phyloP scores from a whole-genome alignment of 495 filamentous ascomycete species.

The Tuber indicum region DNA sequence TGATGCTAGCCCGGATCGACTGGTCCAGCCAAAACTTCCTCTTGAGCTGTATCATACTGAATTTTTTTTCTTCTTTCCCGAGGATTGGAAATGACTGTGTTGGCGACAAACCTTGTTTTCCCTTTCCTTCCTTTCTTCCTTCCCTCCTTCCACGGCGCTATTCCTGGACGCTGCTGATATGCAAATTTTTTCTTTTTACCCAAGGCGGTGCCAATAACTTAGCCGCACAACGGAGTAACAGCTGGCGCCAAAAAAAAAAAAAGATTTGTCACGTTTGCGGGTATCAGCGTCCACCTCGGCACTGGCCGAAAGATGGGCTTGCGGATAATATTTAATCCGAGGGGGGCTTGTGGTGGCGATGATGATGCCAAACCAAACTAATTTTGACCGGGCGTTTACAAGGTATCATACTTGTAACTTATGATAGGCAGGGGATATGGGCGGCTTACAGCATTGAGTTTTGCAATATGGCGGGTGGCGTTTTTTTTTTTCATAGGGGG shows the following conservation, averaged over 20 bases:
- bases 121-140: neutral
- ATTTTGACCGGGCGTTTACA: neutral
- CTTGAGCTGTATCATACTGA: neutral
- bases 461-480: neutral
- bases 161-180: neutral
- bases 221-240: neutral
- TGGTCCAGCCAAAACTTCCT: neutral
- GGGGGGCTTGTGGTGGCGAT: neutral
- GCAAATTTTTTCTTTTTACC: neutral
- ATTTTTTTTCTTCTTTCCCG: neutral
- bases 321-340: conserved; percentile 3
- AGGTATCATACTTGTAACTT: neutral
- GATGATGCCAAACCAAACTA: neutral
- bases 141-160: neutral
- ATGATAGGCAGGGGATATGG: neutral
- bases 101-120: conserved; percentile 3
- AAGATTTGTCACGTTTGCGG: neutral
- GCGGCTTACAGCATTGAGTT: neutral
- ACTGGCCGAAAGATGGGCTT: neutral
- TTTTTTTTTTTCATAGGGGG: neutral
- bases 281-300: neutral
- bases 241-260: neutral
- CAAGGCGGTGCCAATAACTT: neutral
- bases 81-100: neutral
- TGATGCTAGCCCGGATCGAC: neutral